Conservation (phyloP, 345 rosid species). For the Populus deltoides region DNA sequence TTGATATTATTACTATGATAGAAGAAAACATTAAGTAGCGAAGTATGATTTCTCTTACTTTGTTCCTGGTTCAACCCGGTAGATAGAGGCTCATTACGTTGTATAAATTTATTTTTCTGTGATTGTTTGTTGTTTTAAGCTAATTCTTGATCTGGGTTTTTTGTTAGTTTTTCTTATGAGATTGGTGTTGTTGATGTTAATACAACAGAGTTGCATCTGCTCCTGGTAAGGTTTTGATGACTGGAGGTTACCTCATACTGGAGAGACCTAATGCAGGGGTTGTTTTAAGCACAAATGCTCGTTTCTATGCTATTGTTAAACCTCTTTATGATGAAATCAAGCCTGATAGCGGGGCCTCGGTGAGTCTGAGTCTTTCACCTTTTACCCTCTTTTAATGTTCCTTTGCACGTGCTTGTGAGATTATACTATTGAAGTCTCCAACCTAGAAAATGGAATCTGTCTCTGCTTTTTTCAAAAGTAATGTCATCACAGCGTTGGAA, state of each 20-base stretch:
- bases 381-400: not conserved
- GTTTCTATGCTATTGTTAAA: conserved; percentile 84
- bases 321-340: conserved; percentile 61
- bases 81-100: not conserved
- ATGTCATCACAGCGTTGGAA: not conserved
- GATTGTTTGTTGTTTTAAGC: not conserved
- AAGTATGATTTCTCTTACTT: not conserved
- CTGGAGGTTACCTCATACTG: conserved; percentile 87
- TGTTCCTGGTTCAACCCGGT: not conserved
- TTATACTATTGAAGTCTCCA: not conserved
- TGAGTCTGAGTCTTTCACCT: conserved; percentile 25
- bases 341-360: conserved; percentile 92
- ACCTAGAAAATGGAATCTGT: too few species aligned
- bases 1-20: not conserved
- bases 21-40: not conserved
- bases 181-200: not conserved
- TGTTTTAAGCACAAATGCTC: conserved; percentile 87
- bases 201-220: conserved; percentile 80
- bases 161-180: not conserved
- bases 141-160: not conserved
- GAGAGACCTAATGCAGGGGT: conserved; percentile 95
- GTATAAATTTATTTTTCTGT: not conserved
- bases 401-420: not conserved
- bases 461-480: not conserved
- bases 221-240: conserved; percentile 94